A percentile compares a stretch with the other conserved stretches of the same genome.
Evolutionary conservation across 345 rosid genomes (phyloP).

Genomic region (Pistacia vera): DNA sequence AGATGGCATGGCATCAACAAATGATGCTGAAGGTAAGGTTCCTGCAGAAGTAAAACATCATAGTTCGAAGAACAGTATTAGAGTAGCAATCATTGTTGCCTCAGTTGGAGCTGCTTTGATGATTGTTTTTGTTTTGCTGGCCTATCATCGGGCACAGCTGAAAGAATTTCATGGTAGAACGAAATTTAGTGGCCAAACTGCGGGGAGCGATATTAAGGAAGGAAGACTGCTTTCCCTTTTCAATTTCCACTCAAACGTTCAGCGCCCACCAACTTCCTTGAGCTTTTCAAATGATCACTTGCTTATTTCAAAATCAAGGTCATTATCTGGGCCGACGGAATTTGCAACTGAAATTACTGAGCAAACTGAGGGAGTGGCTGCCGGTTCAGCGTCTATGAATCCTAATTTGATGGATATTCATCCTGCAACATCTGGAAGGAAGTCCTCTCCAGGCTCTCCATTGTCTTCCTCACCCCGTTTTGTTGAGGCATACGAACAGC

Average conservation of each 20-base stretch:
- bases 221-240: constrained; percentile 67
- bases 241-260: constrained; percentile 63
- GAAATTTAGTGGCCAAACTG: constrained; percentile 43
- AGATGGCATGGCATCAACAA: constrained; percentile 23
- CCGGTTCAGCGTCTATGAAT: constrained; percentile 38
- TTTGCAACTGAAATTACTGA: constrained; percentile 58
- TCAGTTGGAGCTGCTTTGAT: constrained; percentile 64
- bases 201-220: constrained; percentile 54
- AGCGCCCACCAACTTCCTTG: constrained; percentile 57
- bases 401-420: constrained; percentile 62
- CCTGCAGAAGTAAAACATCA: constrained; percentile 25
- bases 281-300: constrained; percentile 92
- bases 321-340: constrained; percentile 69
- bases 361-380: constrained; percentile 40
- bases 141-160: constrained; percentile 61
- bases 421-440: constrained; percentile 67
- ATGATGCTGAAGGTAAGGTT: constrained; percentile 17
- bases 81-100: constrained; percentile 72
- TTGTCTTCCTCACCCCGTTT: constrained; percentile 77
- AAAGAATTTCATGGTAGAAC: constrained; percentile 64
- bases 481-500: constrained; percentile 56
- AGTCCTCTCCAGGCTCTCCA: constrained; percentile 80
- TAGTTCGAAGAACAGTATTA: constrained; percentile 46
- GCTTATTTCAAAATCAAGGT: constrained; percentile 81
- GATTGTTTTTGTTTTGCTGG: constrained; percentile 72